Conservation (phyloP, 768 basidiomycete genomes). For the Terana coerulea region DNA sequence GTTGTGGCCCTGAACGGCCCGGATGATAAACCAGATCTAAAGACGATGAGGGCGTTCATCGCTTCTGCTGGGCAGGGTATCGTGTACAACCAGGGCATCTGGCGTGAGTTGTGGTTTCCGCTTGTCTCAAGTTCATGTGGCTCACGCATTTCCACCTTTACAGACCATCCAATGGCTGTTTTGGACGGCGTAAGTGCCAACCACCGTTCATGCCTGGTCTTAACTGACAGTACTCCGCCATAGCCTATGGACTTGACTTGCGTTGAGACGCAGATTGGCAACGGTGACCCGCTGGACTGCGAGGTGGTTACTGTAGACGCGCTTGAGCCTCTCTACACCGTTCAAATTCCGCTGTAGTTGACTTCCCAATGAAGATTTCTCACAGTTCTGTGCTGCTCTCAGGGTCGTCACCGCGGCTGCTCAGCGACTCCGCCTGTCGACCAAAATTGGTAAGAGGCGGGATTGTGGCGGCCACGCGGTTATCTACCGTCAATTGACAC, state of each 20-base stretch:
- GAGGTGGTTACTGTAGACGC: constrained; percentile 62
- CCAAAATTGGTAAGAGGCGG: neutral
- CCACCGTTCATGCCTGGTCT: neutral
- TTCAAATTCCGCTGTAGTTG: constrained; percentile 10
- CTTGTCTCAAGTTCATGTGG: neutral
- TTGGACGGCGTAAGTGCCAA: constrained; percentile 64
- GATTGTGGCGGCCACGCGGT: constrained; percentile 5
- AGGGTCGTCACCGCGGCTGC: too few species aligned
- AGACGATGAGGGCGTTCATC: constrained; percentile 75
- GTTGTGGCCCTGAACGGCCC: constrained; percentile 79
- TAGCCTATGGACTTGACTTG: constrained; percentile 81
- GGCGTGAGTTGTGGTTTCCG: constrained; percentile 66
- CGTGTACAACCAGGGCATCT: constrained; percentile 76
- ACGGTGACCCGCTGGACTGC: constrained; percentile 75
- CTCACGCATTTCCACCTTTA: constrained; percentile 5
- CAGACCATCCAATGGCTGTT: constrained; percentile 93
- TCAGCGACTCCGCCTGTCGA: too few species aligned
- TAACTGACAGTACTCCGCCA: neutral
- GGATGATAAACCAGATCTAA: constrained; percentile 75
- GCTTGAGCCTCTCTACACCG: constrained; percentile 14
- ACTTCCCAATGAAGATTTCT: too few species aligned
- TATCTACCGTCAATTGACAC: constrained; percentile 1
- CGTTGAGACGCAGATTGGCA: constrained; percentile 90
- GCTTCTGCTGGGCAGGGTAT: constrained; percentile 82
- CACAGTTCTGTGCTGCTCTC: too few species aligned